A percentile compares a stretch with the other conserved stretches of the same genome.
Evolutionary conservation across 192 early-diverging fungal species (phyloP).

Genomic region (Coemansia javaensis): DNA sequence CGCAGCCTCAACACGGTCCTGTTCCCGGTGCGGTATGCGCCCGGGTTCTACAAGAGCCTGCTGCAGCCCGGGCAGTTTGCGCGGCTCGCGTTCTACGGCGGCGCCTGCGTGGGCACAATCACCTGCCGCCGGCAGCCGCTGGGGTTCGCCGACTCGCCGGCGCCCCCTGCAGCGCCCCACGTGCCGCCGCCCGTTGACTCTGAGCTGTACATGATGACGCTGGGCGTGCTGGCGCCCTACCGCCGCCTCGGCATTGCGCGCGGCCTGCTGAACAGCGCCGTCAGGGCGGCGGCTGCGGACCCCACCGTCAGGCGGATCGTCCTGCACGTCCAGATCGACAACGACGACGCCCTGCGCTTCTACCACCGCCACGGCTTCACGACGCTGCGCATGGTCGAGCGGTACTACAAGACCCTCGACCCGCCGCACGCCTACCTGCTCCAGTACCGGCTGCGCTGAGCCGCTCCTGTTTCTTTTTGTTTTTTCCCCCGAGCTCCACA

Average conservation of each 20-base stretch:
- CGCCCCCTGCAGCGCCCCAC: slow-evolving; percentile 9
- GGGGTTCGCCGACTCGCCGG: slow-evolving; percentile 18
- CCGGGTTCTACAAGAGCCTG: slow-evolving; percentile 73
- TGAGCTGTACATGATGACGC: slow-evolving; percentile 85
- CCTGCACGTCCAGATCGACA: slow-evolving; percentile 82
- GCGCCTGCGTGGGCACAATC: slow-evolving; percentile 73
- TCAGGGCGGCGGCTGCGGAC: slow-evolving; percentile 37
- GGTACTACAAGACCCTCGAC: slow-evolving; percentile 83
- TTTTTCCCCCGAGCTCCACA: too few species aligned
- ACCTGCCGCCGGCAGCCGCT: slow-evolving; percentile 71
- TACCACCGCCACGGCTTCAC: slow-evolving; percentile 78
- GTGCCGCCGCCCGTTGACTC: not conserved
- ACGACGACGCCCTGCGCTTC: slow-evolving; percentile 75
- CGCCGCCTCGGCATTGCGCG: slow-evolving; percentile 74
- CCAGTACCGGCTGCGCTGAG: slow-evolving; percentile 18
- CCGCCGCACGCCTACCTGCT: slow-evolving; percentile 76
- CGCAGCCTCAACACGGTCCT: slow-evolving; percentile 69
- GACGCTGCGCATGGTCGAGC: slow-evolving; percentile 51
- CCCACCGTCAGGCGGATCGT: slow-evolving; percentile 56
- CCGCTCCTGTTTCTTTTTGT: too few species aligned
- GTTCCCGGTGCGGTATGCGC: slow-evolving; percentile 84
- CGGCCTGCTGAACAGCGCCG: slow-evolving; percentile 54
- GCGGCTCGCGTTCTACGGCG: slow-evolving; percentile 65
- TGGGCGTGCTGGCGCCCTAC: slow-evolving; percentile 84
- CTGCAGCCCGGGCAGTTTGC: slow-evolving; percentile 64